These are phyloP conservation scores for Aspergillus proliferans DNA, from an alignment of 2,329 filamentous ascomycete species.

Conservation along the genomic window DNA sequence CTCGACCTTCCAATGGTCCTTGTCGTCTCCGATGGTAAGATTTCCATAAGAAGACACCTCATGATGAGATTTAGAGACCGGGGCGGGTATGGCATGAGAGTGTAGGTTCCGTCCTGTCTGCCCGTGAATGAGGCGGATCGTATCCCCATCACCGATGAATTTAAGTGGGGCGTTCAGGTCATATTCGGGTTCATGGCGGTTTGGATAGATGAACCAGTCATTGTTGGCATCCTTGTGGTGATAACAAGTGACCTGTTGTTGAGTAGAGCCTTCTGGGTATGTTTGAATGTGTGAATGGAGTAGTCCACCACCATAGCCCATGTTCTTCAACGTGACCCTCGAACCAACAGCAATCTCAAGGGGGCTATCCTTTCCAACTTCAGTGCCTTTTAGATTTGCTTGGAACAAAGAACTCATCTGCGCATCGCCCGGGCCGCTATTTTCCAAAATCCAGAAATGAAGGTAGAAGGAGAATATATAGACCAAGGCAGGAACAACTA, in stretches of 20 bases:
- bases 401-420: conserved; percentile 99
- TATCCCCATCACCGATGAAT: conserved; percentile 70
- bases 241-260: conserved; percentile 98
- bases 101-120: conserved; percentile 96
- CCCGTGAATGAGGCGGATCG: conserved; percentile 82
- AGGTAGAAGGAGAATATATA: conserved; percentile 95
- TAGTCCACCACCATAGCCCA: conserved; percentile 96
- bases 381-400: conserved; percentile 87
- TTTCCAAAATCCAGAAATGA: conserved; percentile 89
- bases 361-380: conserved; percentile 90
- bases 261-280: conserved; percentile 83
- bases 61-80: conserved; percentile 78
- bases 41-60: conserved; percentile 98
- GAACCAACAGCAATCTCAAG: conserved; percentile 88
- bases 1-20: conserved; percentile 95
- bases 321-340: conserved; percentile 91
- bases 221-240: conserved; percentile 99
- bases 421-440: conserved; percentile 92
- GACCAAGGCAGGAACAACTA: conserved; percentile 79
- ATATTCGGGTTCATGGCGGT: conserved; percentile 69
- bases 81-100: conserved; percentile 84
- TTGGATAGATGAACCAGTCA: conserved; percentile 98
- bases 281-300: conserved; percentile 96
- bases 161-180: conserved; percentile 63
- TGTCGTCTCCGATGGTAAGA: conserved; percentile 87